Evolutionary conservation across 805 yeast species (phyloP), one percentile per base, ranked within the genome.

Genomic region (Lachancea fermentati): DNA sequence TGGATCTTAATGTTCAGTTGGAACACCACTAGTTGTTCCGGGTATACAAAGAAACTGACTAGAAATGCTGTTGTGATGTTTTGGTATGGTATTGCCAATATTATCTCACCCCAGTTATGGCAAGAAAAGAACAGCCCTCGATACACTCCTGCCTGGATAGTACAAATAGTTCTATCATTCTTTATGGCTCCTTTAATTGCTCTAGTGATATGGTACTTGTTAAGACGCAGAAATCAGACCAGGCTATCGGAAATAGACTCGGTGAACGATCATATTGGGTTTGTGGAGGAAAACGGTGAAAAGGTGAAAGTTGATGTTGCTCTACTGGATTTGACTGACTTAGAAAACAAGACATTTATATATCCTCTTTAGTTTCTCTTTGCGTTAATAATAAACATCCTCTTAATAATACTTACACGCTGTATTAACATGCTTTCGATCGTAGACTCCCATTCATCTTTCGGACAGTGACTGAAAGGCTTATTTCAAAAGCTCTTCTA

Each of bases 401-500:
- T 29, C 11, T 22, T 7, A 11, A 7, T 22, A 22, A 7, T 22
- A 22, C 11, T 7, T 22, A 11, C 26, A 7, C 11, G 11, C 7
- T 11, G 26, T 7, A 7, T 11, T 7, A 22, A 22, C n/a, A n/a
- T n/a, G n/a, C n/a, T n/a, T n/a, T n/a, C n/a, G n/a, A n/a, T n/a
- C n/a, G n/a, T n/a, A n/a, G n/a, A n/a, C n/a, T n/a, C n/a, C n/a
- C n/a, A n/a, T n/a, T n/a, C n/a, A n/a, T n/a, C n/a, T 22, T 22
- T 7, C 7, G 7, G 7, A 22, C 7, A 22, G 11, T 22, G 11
- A 7, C 11, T 22, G 7, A 22, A 22, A 11, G 11, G 4, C 13
- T 33, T 34, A 68, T 42, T 62, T 72, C 50, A 87, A 68, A 46
- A 88, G 72, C 61, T 83, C 88, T 54, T 86, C 95, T 50, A 80